A percentile compares a stretch with the other conserved stretches of the same genome.
Conservation (phyloP, 129 eudicot genomes). For the Tagetes patula region DNA sequence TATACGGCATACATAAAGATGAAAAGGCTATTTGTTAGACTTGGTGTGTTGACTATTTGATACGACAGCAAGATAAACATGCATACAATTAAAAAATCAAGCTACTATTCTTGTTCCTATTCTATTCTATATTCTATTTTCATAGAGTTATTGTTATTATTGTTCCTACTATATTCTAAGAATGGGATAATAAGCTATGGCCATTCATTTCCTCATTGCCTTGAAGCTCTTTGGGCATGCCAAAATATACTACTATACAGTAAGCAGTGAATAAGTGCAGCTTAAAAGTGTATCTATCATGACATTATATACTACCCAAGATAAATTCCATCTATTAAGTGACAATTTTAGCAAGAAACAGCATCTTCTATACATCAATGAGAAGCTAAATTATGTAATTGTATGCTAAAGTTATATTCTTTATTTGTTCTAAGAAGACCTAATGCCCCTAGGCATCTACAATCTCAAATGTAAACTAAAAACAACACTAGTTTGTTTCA, state of each 20-base stretch:
- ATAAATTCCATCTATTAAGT: neutral
- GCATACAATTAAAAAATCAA: neutral
- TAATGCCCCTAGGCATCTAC: neutral
- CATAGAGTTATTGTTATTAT: neutral
- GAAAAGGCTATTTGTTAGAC: neutral
- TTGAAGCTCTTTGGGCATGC: constrained; percentile 5
- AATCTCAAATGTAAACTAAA: constrained; percentile 17
- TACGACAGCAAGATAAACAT: neutral
- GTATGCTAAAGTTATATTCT: neutral
- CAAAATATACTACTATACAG: neutral
- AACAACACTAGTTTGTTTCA: constrained; percentile 6
- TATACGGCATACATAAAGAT: too few relatives aligned
- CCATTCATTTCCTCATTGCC: constrained; percentile 22
- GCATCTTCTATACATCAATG: constrained; percentile 14
- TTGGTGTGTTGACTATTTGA: neutral
- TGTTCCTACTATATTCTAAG: constrained; percentile 23
- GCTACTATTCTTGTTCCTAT: neutral
- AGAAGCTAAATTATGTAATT: neutral
- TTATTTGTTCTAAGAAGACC: neutral
- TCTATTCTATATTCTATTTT: constrained; percentile 4
- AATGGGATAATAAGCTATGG: constrained; percentile 3
- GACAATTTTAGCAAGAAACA: constrained; percentile 5
- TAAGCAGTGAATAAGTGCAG: neutral
- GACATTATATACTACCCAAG: neutral
- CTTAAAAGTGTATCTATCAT: neutral